Percentiles rank a stretch among this genome's conserved stretches.
phyloP scores from a whole-genome alignment of 2,329 filamentous ascomycete genomes.

The Aphanocladium album region DNA sequence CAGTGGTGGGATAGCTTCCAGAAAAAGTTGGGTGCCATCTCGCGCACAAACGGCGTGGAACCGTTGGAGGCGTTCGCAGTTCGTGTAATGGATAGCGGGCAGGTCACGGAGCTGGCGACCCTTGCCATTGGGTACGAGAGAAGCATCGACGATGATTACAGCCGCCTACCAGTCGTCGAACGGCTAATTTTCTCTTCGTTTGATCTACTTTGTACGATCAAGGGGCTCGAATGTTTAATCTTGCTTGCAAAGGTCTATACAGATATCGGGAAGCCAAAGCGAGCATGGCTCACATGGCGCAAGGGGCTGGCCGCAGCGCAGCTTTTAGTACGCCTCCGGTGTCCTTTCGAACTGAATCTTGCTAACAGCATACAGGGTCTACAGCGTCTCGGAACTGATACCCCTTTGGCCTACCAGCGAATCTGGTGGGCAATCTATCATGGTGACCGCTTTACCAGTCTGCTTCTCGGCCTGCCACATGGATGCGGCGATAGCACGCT shows the following conservation, averaged over 20 bases:
- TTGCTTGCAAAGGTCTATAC: conserved; percentile 38
- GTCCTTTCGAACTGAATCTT: conserved; percentile 15
- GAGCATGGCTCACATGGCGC: conserved; percentile 36
- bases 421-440: conserved; percentile 20
- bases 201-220: conserved; percentile 33
- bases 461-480: conserved; percentile 40
- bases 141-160: conserved; percentile 26
- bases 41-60: conserved; percentile 20
- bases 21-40: conserved; percentile 34
- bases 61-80: conserved; percentile 31
- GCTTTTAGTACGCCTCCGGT: conserved; percentile 30
- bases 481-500: conserved; percentile 29
- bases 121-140: conserved; percentile 34
- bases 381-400: conserved; percentile 15
- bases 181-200: conserved; percentile 35
- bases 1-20: conserved; percentile 37
- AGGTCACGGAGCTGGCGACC: conserved; percentile 33
- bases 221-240: conserved; percentile 38
- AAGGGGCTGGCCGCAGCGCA: conserved; percentile 37
- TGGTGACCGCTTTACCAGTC: conserved; percentile 36
- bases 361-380: conserved; percentile 18
- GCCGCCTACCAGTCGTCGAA: conserved; percentile 32
- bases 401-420: conserved; percentile 27
- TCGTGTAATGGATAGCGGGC: conserved; percentile 26
- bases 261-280: conserved; percentile 38